A percentile compares a stretch with the other conserved stretches of the same genome.
phyloP scores from a whole-genome alignment of 805 yeast genomes.

The Saturnispora diversa region DNA sequence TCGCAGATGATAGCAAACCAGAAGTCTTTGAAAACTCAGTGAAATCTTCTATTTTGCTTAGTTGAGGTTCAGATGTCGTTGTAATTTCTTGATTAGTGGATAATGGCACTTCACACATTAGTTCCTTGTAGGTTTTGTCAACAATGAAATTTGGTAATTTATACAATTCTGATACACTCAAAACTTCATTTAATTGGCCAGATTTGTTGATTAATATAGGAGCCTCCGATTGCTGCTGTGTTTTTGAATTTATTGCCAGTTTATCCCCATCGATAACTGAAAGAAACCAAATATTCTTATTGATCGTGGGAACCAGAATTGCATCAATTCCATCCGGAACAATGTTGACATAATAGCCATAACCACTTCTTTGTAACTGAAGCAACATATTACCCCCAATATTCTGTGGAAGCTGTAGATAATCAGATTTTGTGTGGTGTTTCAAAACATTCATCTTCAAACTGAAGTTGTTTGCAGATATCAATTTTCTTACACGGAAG shows the following conservation, averaged over 20 bases:
- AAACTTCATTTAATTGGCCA: not conserved
- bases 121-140: conserved; percentile 1
- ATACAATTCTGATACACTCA: not conserved
- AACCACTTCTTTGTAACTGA: not conserved
- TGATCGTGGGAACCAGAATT: conserved; percentile 2
- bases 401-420: not conserved
- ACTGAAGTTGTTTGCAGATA: no score
- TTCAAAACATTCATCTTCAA: no score
- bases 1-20: no score
- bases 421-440: no score
- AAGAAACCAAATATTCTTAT: conserved; percentile 7
- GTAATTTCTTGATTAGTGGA: no score
- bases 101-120: no score
- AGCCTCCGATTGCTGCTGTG: no score
- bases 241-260: not conserved
- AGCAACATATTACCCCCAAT: not conserved
- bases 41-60: not conserved
- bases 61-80: not conserved
- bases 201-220: not conserved
- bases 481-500: no score
- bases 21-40: no score
- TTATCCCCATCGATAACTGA: conserved; percentile 4
- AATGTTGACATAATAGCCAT: conserved; percentile 6
- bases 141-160: conserved; percentile 5
- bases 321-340: conserved; percentile 5